Evolutionary conservation across 108 stramenopile genomes (phyloP).

Genomic region (Skeletonema costatum): DNA sequence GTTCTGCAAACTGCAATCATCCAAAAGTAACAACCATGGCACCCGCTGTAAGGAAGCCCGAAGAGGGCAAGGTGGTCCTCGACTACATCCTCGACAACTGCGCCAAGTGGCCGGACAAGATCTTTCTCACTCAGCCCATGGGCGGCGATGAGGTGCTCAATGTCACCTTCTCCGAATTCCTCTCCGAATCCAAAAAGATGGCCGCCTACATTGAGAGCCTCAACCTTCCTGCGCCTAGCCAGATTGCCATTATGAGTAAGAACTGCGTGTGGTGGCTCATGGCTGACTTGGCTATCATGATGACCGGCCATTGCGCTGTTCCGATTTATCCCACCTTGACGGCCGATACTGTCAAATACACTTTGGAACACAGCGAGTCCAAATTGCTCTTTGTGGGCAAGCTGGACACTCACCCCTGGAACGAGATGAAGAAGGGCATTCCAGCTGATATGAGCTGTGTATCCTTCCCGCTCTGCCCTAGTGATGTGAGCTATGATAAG

Average conservation of each 20-base stretch:
- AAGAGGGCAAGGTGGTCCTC: conserved; percentile 56
- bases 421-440: conserved; percentile 76
- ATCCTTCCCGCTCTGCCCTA: conserved; percentile 71
- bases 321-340: conserved; percentile 78
- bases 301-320: conserved; percentile 71
- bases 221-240: conserved; percentile 32
- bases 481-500: conserved; percentile 46
- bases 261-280: conserved; percentile 85
- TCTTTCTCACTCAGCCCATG: conserved; percentile 78
- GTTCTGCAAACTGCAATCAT: too few relatives aligned
- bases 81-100: conserved; percentile 69
- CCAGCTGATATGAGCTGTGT: conserved; percentile 57
- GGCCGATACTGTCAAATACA: conserved; percentile 66
- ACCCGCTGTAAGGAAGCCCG: background rate
- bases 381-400: conserved; percentile 83
- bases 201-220: conserved; percentile 69
- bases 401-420: conserved; percentile 73
- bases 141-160: conserved; percentile 58
- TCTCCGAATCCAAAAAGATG: conserved; percentile 49
- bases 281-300: conserved; percentile 77
- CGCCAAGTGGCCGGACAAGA: conserved; percentile 54
- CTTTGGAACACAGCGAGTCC: conserved; percentile 76
- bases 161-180: conserved; percentile 59
- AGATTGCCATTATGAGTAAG: conserved; percentile 79
- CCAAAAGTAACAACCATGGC: background rate